Conservation (phyloP, 2,329 filamentous ascomycete species). For the Amauroascus niger region DNA sequence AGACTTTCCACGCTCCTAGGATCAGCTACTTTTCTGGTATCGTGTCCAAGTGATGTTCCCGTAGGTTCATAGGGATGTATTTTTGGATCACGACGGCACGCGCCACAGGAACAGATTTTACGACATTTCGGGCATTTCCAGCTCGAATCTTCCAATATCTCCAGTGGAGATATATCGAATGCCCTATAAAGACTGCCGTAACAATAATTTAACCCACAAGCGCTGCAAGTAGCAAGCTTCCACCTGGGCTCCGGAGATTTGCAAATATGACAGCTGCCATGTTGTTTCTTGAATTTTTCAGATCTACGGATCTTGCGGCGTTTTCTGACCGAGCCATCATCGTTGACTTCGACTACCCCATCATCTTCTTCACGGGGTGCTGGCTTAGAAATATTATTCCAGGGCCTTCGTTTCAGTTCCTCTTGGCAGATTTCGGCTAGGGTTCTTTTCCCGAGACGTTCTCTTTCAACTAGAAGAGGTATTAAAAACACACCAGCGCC, state of each 20-base stretch:
- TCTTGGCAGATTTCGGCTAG: slow-evolving; percentile 91
- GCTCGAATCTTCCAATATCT: slow-evolving; percentile 65
- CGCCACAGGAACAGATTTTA: slow-evolving; percentile 76
- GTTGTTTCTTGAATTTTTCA: slow-evolving; percentile 42
- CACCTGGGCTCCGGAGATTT: slow-evolving; percentile 69
- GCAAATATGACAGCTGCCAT: slow-evolving; percentile 68
- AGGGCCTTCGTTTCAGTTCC: slow-evolving; percentile 68
- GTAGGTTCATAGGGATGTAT: slow-evolving; percentile 76
- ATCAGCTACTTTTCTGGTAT: slow-evolving; percentile 83
- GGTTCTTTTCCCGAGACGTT: slow-evolving; percentile 61
- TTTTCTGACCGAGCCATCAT: slow-evolving; percentile 53
- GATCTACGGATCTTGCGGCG: slow-evolving; percentile 48
- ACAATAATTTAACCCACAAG: slow-evolving; percentile 70
- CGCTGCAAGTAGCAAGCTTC: slow-evolving; percentile 72
- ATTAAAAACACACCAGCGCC: slow-evolving; percentile 56
- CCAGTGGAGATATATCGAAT: slow-evolving; percentile 79
- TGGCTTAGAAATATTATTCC: slow-evolving; percentile 66
- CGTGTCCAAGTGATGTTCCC: slow-evolving; percentile 77
- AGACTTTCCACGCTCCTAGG: slow-evolving; percentile 80
- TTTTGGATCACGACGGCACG: slow-evolving; percentile 59
- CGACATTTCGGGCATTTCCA: slow-evolving; percentile 88
- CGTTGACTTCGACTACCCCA: slow-evolving; percentile 43
- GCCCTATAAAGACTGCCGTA: slow-evolving; percentile 88
- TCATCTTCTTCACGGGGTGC: slow-evolving; percentile 26
- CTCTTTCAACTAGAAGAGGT: slow-evolving; percentile 56